phyloP scores from a whole-genome alignment of 208 protist genomes.

The Angomonas ambiguus region DNA sequence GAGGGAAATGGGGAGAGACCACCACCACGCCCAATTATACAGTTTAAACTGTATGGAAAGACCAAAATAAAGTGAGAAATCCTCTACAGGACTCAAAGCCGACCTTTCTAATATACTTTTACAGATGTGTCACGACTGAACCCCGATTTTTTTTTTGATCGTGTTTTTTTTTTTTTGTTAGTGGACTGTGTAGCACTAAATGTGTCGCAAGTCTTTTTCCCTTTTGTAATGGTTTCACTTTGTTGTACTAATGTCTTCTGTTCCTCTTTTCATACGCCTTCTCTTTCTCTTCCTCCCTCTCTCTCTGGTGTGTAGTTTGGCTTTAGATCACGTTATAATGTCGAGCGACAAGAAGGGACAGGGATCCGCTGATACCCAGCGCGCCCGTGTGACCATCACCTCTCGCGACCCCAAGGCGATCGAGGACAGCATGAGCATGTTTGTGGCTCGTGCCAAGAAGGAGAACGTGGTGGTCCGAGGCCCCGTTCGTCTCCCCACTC shows the following conservation, averaged over 20 bases:
- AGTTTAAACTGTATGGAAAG: neutral
- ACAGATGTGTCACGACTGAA: no score
- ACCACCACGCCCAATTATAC: neutral
- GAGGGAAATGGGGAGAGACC: neutral
- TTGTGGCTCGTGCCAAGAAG: constrained; percentile 93
- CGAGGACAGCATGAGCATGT: constrained; percentile 96
- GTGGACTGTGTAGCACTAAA: no score
- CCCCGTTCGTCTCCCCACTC: constrained; percentile 98
- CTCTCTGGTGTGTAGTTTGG: constrained; percentile 13
- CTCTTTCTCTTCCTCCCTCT: constrained; percentile 2
- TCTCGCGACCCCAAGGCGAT: constrained; percentile 94
- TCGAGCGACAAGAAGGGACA: constrained; percentile 73
- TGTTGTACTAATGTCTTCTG: no score
- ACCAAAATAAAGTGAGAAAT: no score
- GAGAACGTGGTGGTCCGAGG: constrained; percentile 96
- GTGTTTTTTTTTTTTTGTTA: no score
- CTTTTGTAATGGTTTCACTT: no score
- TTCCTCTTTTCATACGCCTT: no score
- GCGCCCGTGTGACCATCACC: constrained; percentile 98
- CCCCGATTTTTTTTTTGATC: no score
- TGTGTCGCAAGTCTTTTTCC: no score
- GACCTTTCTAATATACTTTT: no score
- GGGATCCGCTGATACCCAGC: constrained; percentile 53
- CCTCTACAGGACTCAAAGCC: no score
- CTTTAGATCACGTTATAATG: constrained; percentile 80